phyloP scores from a whole-genome alignment of 2,329 filamentous ascomycete genomes.

The Dactylellina drechsleri region DNA sequence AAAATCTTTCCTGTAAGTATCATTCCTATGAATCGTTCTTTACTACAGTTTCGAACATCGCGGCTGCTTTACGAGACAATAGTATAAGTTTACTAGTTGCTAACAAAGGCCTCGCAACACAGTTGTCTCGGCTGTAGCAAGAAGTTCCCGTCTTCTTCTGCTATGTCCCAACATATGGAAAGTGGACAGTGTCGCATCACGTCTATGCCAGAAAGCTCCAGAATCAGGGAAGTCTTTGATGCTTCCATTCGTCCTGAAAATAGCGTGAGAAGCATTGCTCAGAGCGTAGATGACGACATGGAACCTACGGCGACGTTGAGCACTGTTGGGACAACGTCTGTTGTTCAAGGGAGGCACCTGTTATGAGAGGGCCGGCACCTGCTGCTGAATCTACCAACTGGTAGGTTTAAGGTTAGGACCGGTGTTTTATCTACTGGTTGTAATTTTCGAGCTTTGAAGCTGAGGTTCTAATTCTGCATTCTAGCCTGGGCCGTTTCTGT shows the following conservation, averaged over 20 bases:
- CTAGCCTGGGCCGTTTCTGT: too few relatives aligned
- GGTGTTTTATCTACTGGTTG: too few relatives aligned
- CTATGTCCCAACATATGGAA: constrained; percentile 48
- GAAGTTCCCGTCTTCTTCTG: constrained; percentile 37
- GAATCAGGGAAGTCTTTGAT: constrained; percentile 26
- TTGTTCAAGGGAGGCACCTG: background rate
- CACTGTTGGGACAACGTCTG: constrained; percentile 7
- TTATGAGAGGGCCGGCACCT: background rate
- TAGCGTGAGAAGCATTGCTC: background rate
- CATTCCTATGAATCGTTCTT: too few relatives aligned
- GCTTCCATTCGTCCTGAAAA: constrained; percentile 15
- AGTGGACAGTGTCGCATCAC: constrained; percentile 34
- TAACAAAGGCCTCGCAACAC: background rate
- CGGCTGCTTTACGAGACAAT: too few relatives aligned
- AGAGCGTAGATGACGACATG: constrained; percentile 7
- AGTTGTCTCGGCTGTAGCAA: constrained; percentile 47
- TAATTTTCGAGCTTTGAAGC: too few relatives aligned
- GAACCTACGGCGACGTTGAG: background rate
- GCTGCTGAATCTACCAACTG: background rate
- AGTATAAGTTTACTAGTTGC: too few relatives aligned
- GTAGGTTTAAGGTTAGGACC: background rate
- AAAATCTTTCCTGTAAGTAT: constrained; percentile 36
- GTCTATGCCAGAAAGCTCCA: constrained; percentile 15
- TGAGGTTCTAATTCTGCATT: too few relatives aligned
- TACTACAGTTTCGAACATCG: too few relatives aligned